Evolutionary conservation across 1,284 basidiomycete species (phyloP), one percentile per base, ranked within the genome.

Genomic region (Ustanciosporium gigantosporum): DNA sequence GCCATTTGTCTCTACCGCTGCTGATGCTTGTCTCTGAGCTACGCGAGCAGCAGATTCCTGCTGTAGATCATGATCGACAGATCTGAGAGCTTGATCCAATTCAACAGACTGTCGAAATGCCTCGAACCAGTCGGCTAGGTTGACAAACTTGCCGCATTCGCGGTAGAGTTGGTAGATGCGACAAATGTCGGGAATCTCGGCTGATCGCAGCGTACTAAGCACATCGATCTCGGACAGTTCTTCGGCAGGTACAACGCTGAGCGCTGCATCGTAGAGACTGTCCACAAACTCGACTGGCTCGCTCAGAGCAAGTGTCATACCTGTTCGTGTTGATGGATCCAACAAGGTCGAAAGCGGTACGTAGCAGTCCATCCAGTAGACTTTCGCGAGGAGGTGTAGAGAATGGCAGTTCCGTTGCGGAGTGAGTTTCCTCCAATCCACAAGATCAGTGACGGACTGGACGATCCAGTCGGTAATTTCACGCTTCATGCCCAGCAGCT

Each of bases 111-210:
- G 61, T 38, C 53, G 46, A 49, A 74, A 76, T 1, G 71, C 71
- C 15, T 70, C 65, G 40, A 44, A 73, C 74, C 74, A 76, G 38
- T 76, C 73, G 2, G 68, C 68, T 5, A 76, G 44, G 23, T 74
- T 76, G 43, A 76, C 67, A 49, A 73, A 60, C 43, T 70, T 67
- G 31, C 66, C 65, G 17, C 65, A 57, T 29, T 74, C 67, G n/a
- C 64, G 39, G 37, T 74, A 76, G 22, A 73, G 46, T 23, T 46
- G 35, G 37, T 67, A 76, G 15, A 65, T 25, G 13, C 60, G 41
- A 36, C 68, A 73, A 4, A 76, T 57, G 24, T 76, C 73, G 13
- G 74, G 74, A 23, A 55, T 42, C 0, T 32, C 25, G 4, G 48
- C 5, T 4, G 23, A 20, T 11, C 41, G 25, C 14, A 64, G 17